A percentile compares a stretch with the other conserved stretches of the same genome.
Conservation (phyloP, 2,329 filamentous ascomycete species). For the Leptographium wingfieldii region DNA sequence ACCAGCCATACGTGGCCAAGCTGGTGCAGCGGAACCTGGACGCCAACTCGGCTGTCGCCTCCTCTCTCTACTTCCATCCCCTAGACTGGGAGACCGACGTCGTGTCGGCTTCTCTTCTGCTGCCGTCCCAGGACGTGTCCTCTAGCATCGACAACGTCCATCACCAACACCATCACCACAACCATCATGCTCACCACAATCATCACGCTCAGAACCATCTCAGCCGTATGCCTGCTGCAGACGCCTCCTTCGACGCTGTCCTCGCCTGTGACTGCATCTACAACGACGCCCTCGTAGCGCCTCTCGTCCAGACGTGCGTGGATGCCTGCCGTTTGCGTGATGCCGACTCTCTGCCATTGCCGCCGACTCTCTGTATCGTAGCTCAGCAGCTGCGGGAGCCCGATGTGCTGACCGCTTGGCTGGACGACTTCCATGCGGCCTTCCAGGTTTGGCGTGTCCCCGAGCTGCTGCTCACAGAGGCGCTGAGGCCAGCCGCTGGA, state of each 20-base stretch:
- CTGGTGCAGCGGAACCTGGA: conserved; percentile 65
- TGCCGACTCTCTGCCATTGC: not conserved
- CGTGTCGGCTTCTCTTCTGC: conserved; percentile 29
- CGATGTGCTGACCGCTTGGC: conserved; percentile 75
- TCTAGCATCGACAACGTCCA: not conserved
- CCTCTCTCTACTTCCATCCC: conserved; percentile 37
- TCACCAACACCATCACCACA: not conserved
- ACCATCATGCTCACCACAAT: not conserved
- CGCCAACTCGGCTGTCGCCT: conserved; percentile 33
- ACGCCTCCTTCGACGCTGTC: conserved; percentile 50
- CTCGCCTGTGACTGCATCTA: conserved; percentile 91
- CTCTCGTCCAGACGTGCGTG: conserved; percentile 69
- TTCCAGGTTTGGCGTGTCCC: conserved; percentile 72
- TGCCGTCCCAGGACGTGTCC: not conserved
- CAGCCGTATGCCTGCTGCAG: not conserved
- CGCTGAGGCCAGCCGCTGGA: conserved; percentile 51
- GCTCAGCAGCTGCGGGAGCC: conserved; percentile 81
- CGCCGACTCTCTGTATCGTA: conserved; percentile 61
- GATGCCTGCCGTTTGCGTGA: conserved; percentile 55
- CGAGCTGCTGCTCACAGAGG: conserved; percentile 45
- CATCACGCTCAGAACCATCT: not conserved
- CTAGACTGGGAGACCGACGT: conserved; percentile 75
- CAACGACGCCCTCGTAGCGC: conserved; percentile 73
- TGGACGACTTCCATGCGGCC: conserved; percentile 48
- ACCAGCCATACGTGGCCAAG: conserved; percentile 74